Evolutionary conservation across 2,329 filamentous ascomycete genomes (phyloP), one percentile per base, ranked within the genome.

Genomic region (Elsinoe fawcettii): DNA sequence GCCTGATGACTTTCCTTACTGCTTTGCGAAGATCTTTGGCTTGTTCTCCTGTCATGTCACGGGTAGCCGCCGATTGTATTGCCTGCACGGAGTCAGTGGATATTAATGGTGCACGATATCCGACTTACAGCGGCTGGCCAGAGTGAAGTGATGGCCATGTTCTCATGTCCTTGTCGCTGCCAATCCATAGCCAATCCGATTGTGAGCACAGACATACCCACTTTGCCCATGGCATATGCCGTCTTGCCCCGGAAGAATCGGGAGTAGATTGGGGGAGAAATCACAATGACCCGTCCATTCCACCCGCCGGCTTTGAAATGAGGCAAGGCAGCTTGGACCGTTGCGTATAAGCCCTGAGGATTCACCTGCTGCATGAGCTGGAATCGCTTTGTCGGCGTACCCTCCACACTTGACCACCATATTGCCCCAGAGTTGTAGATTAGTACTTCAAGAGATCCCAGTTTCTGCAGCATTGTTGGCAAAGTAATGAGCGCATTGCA

Each of bases 371-470:
- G 86, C 84, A 91, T 88, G 62, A 86, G 70, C 61, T 75, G 74
- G 58, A 77, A 76, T 30, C 72, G 67, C 62, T 76, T 75, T 70
- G 77, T 73, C 1, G 76, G 79, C 68, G 88, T 92, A 47, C 84
- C 80, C 54, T 84, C 79, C 0, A 95, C 82, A 1, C 85, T 80
- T 0, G 85, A 80, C 88, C 88, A 92, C 85, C 86, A 93, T 63
- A 95, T 90, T 2, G 89, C 89, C 39, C 89, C 89, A 0, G 85
- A 84, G 69, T 93, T 95, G 75, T 95, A 95, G 51, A 93, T 70
- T 2, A 95, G 72, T 0, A 86, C 85, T 67, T 93, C 88, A 2
- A 95, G 74, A 20, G 79, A 80, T 43, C 78, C 77, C 64, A 86
- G 85, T 3, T 70, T 74, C 64, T 81, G 62, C 20, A 5, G 6